These are phyloP conservation scores for Torulaspora franciscae DNA, from an alignment of 805 yeast species.

Conservation along the genomic window DNA sequence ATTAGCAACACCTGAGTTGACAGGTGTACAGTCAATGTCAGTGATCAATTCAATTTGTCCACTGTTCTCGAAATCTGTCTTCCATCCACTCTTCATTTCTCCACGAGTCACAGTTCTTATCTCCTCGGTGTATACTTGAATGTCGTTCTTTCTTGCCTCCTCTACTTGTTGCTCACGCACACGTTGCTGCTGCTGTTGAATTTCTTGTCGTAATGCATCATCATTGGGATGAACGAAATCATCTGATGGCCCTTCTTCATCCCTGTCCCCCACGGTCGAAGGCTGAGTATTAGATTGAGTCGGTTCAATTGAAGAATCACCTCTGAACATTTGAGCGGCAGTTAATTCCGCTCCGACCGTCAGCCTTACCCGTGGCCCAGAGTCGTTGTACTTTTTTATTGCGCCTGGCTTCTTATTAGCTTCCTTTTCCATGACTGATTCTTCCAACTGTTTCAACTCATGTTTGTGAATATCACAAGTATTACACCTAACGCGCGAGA, in stretches of 20 bases:
- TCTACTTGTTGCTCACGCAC: conserved; percentile 31
- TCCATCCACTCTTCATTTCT: conserved; percentile 90
- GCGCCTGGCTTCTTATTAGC: conserved; percentile 31
- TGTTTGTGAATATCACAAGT: conserved; percentile 54
- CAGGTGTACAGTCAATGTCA: conserved; percentile 55
- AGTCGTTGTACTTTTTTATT: conserved; percentile 38
- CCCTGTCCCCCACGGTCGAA: conserved; percentile 35
- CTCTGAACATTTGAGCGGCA: conserved; percentile 14
- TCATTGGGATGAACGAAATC: conserved; percentile 36
- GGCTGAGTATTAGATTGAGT: conserved; percentile 15
- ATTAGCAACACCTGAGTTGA: conserved; percentile 49
- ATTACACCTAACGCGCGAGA: conserved; percentile 53
- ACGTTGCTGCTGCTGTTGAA: conserved; percentile 32
- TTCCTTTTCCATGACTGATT: conserved; percentile 26
- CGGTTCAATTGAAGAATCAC: conserved; percentile 1
- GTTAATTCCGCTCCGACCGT: conserved; percentile 34
- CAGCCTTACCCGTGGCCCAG: conserved; percentile 38
- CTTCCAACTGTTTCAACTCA: conserved; percentile 40
- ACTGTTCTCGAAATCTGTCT: conserved; percentile 72
- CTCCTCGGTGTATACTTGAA: conserved; percentile 63
- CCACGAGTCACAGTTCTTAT: conserved; percentile 69
- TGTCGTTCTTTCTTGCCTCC: conserved; percentile 33
- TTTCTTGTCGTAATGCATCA: conserved; percentile 35
- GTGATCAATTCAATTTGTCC: conserved; percentile 81
- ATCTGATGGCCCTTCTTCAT: conserved; percentile 28